Evolutionary conservation across 2,329 filamentous ascomycete genomes (phyloP), one percentile per base, ranked within the genome.

Genomic region (Fusarium acutatum): DNA sequence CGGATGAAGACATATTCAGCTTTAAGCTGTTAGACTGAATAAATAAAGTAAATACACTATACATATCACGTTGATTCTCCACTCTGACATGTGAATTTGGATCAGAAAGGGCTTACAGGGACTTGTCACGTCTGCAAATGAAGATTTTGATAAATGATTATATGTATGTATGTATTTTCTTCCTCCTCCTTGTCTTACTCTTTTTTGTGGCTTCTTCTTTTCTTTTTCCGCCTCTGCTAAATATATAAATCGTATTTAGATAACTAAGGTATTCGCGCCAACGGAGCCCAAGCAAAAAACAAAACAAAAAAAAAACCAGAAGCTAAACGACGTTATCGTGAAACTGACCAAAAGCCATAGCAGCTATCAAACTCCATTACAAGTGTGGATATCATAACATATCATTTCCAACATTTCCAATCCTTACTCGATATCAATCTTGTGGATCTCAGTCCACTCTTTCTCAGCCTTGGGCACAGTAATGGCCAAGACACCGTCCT

Each of bases 401-500:
- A 24, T 44, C 34, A 43, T 70, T 60, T 9, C 40, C 24, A 43
- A 37, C 41, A 14, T 53, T 22, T 9, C 22, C n/a, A 26, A 20
- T n/a, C 22, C 47, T 79, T 82, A 89, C 75, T 88, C 81, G 69
- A 91, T 87, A 63, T 91, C 88, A 44, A 91, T 86, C 80, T 88
- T 88, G 78, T 85, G 86, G 67, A 91, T 85, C 76, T 91, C 88
- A 74, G 90, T 92, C 85, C 90, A 90, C 74, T 90, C 90, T 81
- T 86, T 89, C 79, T 92, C 90, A 13, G 89, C 78, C 85, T 94
- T 95, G 13, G 93, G 93, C 4, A 97, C 89, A n/a, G 89, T 90
- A n/a, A 97, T 86, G 40, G 91, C 85, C 74, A 97, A 81, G 3
- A 97, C 84, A 10, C 94, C 94, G 79, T 96, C 92, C 81, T 94